Evolutionary conservation across 129 eudicot species (phyloP), one percentile per base, ranked within the genome.

Genomic region (Arctium minus): DNA sequence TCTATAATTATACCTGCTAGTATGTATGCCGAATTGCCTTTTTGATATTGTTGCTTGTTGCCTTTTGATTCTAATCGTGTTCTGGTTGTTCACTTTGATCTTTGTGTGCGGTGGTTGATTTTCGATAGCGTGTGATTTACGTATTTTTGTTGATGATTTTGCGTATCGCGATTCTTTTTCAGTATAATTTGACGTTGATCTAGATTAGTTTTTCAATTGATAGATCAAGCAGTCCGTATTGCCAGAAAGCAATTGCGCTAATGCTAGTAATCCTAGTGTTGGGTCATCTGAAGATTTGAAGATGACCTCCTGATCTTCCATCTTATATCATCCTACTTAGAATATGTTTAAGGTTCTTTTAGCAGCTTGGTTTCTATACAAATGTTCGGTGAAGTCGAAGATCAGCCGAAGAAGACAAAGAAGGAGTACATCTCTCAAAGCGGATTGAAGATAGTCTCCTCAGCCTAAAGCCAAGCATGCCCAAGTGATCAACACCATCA

Each of bases 61-160:
- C 13, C 13, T 50, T 50, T 50, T 50, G 62, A 15, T 56, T 62
- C 4, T 62, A 18, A 9, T 50, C 27, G 4, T 5, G 27, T 22
- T 64, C 70, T 18, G 22, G 70, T 64, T 64, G 31, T 64, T 64
- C 3, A 11, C 32, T 74, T 74, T 42, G 38, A 44, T 74, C 40
- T 46, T 35, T 75, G 39, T 75, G 18, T 29, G 68, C 39, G 79
- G 79, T 75, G 39, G 79, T 75, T 75, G 32, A 75, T 75, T 44
- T 31, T 42, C 62, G 29, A 75, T 27, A 30, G 46, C 50, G 39
- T 75, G 79, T 30, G 79, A 46, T 75, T 75, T 46, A 46, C 68
- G 79, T 75, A 75, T 44, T 12, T 44, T 35, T 36, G 39, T 35
- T 27, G 68, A 42, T 44, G 79, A 75, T 75, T 40, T 30, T 30